Evolutionary conservation across 306 rosid species (phyloP).

Genomic region (Geum urbanum): DNA sequence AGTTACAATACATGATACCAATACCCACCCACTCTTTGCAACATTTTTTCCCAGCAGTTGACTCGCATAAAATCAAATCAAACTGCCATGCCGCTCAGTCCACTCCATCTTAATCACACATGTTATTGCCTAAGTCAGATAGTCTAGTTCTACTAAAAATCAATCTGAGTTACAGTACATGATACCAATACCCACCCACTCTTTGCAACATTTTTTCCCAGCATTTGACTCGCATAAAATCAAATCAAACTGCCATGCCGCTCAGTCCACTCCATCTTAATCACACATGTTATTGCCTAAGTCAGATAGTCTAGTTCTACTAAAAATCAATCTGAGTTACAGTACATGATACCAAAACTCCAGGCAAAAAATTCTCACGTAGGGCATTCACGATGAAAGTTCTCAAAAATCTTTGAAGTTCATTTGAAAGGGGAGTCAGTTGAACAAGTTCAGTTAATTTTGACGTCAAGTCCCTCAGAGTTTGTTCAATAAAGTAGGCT

Average conservation of each 20-base stretch:
- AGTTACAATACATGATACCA: not conserved
- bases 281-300: not conserved
- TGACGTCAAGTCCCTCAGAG: not conserved
- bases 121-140: not conserved
- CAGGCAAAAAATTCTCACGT: not conserved
- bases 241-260: conserved; percentile 6
- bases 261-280: conserved; percentile 1
- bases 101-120: not conserved
- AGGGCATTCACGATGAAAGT: not conserved
- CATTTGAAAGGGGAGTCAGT: not conserved
- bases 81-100: conserved; percentile 7
- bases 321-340: conserved; percentile 1
- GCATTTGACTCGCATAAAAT: conserved; percentile 7
- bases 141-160: not conserved
- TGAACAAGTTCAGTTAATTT: not conserved
- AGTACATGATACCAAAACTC: not conserved
- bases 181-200: not conserved
- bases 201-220: not conserved
- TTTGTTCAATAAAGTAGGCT: not conserved
- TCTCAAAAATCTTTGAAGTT: not conserved
- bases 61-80: conserved; percentile 8
- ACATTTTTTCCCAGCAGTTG: not conserved
- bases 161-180: not conserved
- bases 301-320: not conserved
- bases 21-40: not conserved